phyloP scores from a whole-genome alignment of 139 green algal genomes.

The Chlorella sorokiniana region DNA sequence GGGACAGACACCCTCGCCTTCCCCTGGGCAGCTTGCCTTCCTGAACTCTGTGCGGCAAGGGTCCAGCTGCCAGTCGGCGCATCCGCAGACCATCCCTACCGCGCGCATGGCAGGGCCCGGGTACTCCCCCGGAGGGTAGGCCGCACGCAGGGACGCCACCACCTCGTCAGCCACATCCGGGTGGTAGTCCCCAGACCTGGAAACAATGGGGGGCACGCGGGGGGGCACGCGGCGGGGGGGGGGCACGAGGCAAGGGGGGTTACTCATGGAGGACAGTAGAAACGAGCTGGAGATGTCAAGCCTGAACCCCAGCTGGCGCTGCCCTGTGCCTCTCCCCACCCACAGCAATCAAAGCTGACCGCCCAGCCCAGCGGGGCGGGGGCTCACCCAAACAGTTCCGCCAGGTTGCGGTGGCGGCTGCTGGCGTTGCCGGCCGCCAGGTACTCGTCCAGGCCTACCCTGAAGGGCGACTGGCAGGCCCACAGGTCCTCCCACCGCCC shows the following conservation, averaged over 20 bases:
- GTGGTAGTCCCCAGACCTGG: slow-evolving; percentile 10
- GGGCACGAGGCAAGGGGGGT: no score
- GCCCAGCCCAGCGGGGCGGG: not conserved
- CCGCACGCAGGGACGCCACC: not conserved
- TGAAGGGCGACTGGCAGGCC: slow-evolving; percentile 11
- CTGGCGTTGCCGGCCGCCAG: slow-evolving; percentile 15
- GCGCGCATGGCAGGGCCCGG: not conserved
- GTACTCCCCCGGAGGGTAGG: not conserved
- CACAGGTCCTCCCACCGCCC: slow-evolving; percentile 34
- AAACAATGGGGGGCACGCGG: not conserved
- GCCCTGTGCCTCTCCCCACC: no score
- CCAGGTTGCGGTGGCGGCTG: not conserved
- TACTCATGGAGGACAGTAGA: no score
- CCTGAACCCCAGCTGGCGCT: not conserved
- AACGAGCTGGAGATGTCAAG: not conserved
- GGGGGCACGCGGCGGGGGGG: no score
- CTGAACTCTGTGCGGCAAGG: slow-evolving; percentile 28
- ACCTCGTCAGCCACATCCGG: not conserved
- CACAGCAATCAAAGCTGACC: not conserved
- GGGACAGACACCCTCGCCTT: not conserved
- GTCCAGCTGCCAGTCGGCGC: slow-evolving; percentile 14
- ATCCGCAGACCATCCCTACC: slow-evolving; percentile 21
- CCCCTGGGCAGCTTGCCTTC: not conserved
- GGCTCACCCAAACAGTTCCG: not conserved
- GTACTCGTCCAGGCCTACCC: slow-evolving; percentile 16